Evolutionary conservation across 495 filamentous ascomycete genomes (phyloP).

Genomic region (Darksidea phi): DNA sequence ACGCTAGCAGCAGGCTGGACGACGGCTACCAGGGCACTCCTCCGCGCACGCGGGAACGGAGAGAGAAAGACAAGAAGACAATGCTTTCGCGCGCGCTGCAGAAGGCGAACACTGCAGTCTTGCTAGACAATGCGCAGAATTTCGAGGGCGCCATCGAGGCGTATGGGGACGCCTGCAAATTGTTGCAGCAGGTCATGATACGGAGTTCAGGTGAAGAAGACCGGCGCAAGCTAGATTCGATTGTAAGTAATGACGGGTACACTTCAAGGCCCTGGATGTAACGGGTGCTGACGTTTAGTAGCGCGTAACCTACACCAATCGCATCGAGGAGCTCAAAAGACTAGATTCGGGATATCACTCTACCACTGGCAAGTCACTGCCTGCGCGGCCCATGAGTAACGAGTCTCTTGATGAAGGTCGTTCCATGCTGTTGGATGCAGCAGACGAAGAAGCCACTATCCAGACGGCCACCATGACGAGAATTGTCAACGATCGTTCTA

Average conservation of each 20-base stretch:
- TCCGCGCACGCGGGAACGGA: slow-evolving; percentile 36
- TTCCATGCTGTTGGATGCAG: slow-evolving; percentile 45
- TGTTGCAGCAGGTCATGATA: slow-evolving; percentile 83
- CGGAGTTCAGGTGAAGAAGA: slow-evolving; percentile 81
- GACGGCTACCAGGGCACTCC: slow-evolving; percentile 31
- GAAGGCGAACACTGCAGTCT: slow-evolving; percentile 92
- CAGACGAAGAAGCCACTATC: slow-evolving; percentile 51
- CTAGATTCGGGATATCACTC: slow-evolving; percentile 59
- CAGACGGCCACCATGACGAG: slow-evolving; percentile 50
- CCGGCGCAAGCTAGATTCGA: slow-evolving; percentile 77
- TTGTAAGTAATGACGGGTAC: slow-evolving; percentile 61
- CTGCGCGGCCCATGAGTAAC: slow-evolving; percentile 71
- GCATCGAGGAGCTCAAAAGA: slow-evolving; percentile 78
- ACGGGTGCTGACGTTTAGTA: slow-evolving; percentile 42
- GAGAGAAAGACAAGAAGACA: slow-evolving; percentile 62
- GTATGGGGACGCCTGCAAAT: slow-evolving; percentile 81
- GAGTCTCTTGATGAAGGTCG: slow-evolving; percentile 39
- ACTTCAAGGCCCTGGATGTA: background rate
- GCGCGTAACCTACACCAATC: slow-evolving; percentile 84
- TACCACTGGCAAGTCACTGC: slow-evolving; percentile 67
- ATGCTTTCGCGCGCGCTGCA: slow-evolving; percentile 92
- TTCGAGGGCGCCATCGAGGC: slow-evolving; percentile 89
- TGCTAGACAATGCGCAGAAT: slow-evolving; percentile 92
- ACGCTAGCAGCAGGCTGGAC: slow-evolving; percentile 34
- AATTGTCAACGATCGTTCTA: slow-evolving; percentile 43